phyloP scores from a whole-genome alignment of 2,329 filamentous ascomycete species.

The Apiospora hydei region DNA sequence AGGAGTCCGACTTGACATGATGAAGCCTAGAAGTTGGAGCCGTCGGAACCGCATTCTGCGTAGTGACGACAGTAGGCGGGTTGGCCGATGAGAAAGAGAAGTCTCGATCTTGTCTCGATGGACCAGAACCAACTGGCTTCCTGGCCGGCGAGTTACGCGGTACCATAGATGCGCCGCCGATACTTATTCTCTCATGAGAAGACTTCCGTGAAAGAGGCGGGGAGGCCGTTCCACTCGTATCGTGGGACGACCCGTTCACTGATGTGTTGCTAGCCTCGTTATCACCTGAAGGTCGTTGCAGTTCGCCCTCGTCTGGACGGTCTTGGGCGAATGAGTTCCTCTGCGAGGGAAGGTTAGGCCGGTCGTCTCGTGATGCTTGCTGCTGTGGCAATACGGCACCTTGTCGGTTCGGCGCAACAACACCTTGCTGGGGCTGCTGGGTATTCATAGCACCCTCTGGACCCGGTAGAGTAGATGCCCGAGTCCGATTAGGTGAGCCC shows the following conservation, averaged over 20 bases:
- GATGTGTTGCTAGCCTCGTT: neutral
- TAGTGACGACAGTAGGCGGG: constrained; percentile 18
- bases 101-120: constrained; percentile 31
- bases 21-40: neutral
- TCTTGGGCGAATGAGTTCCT: constrained; percentile 33
- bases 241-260: neutral
- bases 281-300: constrained; percentile 24
- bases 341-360: constrained; percentile 31
- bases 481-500: constrained; percentile 1
- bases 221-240: neutral
- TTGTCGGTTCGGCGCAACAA: neutral
- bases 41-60: neutral
- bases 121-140: constrained; percentile 41
- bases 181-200: constrained; percentile 33
- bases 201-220: constrained; percentile 31
- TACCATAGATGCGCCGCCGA: constrained; percentile 27
- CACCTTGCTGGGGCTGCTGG: neutral
- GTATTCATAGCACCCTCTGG: neutral
- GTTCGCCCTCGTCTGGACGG: constrained; percentile 26
- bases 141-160: constrained; percentile 36
- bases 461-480: neutral
- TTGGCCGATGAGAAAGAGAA: constrained; percentile 31
- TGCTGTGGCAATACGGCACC: neutral
- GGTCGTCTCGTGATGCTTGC: constrained; percentile 24
- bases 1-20: constrained; percentile 7